Percentiles rank a stretch among this genome's conserved stretches.
These are phyloP conservation scores for Cinnamomum micranthum DNA, from an alignment of 164 flowering plant genomes.

Conservation along the genomic window DNA sequence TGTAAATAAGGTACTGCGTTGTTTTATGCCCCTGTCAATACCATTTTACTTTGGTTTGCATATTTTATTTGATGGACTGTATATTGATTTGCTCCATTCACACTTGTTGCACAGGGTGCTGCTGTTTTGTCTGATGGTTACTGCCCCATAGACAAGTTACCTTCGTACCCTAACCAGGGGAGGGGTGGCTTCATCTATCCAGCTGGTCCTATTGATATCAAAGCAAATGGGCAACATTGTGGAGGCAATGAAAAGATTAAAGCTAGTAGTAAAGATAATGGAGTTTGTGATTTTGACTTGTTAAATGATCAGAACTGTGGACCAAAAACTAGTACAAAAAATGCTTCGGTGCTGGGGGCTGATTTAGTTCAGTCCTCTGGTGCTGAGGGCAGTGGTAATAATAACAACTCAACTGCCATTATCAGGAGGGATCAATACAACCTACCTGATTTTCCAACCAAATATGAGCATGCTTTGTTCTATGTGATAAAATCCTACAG, in stretches of 20 bases:
- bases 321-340: constrained; percentile 39
- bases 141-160: constrained; percentile 24
- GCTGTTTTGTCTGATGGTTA: constrained; percentile 30
- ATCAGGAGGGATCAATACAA: constrained; percentile 52
- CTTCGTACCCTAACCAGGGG: constrained; percentile 21
- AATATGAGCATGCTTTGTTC: constrained; percentile 53
- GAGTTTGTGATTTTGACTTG: constrained; percentile 26
- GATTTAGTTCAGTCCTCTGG: constrained; percentile 17
- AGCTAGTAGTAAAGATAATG: constrained; percentile 31
- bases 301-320: constrained; percentile 53
- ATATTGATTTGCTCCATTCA: constrained; percentile 17
- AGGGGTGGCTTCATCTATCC: constrained; percentile 40
- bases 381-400: constrained; percentile 19
- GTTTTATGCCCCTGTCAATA: not conserved
- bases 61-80: not conserved
- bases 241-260: constrained; percentile 35
- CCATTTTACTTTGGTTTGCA: not conserved
- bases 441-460: constrained; percentile 46
- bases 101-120: constrained; percentile 28
- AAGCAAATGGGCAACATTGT: constrained; percentile 32
- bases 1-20: constrained; percentile 34
- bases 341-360: constrained; percentile 16
- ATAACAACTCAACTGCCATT: constrained; percentile 13
- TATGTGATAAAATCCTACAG: constrained; percentile 84
- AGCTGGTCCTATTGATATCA: constrained; percentile 23